These are phyloP conservation scores for Brassica carinata DNA, from an alignment of 345 rosid genomes.

Conservation along the genomic window DNA sequence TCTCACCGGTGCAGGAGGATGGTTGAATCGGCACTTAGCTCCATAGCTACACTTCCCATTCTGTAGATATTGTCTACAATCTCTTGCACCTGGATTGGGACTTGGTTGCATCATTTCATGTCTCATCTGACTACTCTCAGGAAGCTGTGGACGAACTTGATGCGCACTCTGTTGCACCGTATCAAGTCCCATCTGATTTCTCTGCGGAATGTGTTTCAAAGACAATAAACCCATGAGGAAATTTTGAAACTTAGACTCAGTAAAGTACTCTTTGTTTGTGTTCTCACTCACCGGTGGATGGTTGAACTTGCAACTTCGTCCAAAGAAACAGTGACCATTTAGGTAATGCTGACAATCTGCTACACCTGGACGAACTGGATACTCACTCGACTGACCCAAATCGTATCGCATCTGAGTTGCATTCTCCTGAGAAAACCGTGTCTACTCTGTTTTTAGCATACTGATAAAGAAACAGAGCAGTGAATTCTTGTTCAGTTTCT, in stretches of 20 bases:
- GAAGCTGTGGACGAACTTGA: not conserved
- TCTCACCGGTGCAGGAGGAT: slow-evolving; percentile 1
- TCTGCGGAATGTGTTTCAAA: not conserved
- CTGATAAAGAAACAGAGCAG: not conserved
- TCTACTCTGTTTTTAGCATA: not conserved
- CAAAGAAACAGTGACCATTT: not conserved
- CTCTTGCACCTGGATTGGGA: not conserved
- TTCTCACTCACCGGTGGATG: not conserved
- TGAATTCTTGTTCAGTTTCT: slow-evolving; percentile 1
- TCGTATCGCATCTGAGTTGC: not conserved
- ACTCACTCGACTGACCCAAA: not conserved
- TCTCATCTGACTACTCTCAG: not conserved
- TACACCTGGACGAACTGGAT: not conserved
- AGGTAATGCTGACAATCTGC: not conserved
- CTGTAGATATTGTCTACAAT: not conserved
- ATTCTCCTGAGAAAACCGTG: not conserved
- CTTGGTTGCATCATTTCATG: not conserved
- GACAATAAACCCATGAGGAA: not conserved
- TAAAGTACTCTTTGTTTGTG: not conserved
- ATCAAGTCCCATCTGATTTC: not conserved
- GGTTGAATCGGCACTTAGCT: not conserved
- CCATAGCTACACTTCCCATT: not conserved
- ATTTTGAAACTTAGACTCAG: not conserved
- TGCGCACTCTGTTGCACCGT: not conserved
- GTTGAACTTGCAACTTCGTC: not conserved